These are phyloP conservation scores for Dimocarpus longan DNA, from an alignment of 345 rosid species.

Conservation along the genomic window DNA sequence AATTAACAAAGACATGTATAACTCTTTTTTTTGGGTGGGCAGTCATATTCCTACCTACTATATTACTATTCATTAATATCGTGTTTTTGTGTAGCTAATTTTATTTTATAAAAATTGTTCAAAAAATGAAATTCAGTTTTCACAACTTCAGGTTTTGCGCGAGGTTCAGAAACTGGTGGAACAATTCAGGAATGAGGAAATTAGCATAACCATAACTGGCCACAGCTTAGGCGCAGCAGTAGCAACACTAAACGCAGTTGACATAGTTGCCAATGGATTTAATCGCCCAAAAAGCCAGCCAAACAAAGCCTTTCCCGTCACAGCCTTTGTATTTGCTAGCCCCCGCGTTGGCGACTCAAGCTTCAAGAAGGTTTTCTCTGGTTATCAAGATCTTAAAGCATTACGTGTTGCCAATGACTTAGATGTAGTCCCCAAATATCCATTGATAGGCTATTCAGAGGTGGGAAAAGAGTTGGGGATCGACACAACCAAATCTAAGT, in stretches of 20 bases:
- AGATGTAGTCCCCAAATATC: constrained; percentile 72
- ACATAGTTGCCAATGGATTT: constrained; percentile 61
- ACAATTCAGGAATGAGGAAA: constrained; percentile 57
- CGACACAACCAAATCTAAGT: constrained; percentile 59
- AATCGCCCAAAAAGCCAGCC: constrained; percentile 40
- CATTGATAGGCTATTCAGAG: constrained; percentile 58
- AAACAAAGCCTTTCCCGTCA: constrained; percentile 43
- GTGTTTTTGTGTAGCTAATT: too few relatives aligned
- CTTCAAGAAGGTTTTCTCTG: constrained; percentile 45
- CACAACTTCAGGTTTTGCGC: constrained; percentile 30
- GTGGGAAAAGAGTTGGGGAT: constrained; percentile 69
- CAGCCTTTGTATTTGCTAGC: constrained; percentile 61
- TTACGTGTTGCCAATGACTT: constrained; percentile 49
- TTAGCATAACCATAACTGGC: constrained; percentile 66
- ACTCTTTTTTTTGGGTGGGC: too few relatives aligned
- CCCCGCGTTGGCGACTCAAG: constrained; percentile 66
- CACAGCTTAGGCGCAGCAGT: constrained; percentile 73
- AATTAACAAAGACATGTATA: too few relatives aligned
- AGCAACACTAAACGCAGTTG: constrained; percentile 59
- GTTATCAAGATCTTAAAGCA: constrained; percentile 50
- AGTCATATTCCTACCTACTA: too few relatives aligned
- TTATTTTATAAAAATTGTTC: too few relatives aligned
- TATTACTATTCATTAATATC: too few relatives aligned
- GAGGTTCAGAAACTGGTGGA: constrained; percentile 61
- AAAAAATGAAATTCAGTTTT: not conserved